phyloP scores from a whole-genome alignment of 129 eudicot species.

The Centrapalus pauciflorus region DNA sequence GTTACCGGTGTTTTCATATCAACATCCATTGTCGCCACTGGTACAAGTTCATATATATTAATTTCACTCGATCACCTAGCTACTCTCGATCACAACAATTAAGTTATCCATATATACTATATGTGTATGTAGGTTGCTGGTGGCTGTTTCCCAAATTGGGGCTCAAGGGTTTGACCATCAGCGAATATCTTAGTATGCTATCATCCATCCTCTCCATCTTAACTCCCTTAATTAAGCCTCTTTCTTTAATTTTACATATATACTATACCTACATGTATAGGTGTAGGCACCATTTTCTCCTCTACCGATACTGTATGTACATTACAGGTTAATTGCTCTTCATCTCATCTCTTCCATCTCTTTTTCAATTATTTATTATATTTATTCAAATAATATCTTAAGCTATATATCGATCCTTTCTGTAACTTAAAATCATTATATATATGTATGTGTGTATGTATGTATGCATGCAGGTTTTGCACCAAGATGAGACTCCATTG shows the following conservation, averaged over 20 bases:
- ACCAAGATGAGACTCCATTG: slow-evolving; percentile 95
- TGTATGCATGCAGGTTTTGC: slow-evolving; percentile 55
- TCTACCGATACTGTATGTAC: slow-evolving; percentile 98
- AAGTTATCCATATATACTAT: too few relatives aligned
- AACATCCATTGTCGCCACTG: slow-evolving; percentile 60
- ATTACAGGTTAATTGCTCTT: slow-evolving; percentile 68
- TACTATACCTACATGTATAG: slow-evolving; percentile 39
- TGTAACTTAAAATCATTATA: not conserved
- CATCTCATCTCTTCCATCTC: too few relatives aligned
- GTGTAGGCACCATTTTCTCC: slow-evolving; percentile 84
- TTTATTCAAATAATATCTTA: not conserved
- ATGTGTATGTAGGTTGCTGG: slow-evolving; percentile 60
- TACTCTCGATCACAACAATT: not conserved
- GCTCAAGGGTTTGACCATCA: slow-evolving; percentile 50
- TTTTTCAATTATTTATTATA: too few relatives aligned
- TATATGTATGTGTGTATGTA: too few relatives aligned
- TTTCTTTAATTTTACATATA: not conserved
- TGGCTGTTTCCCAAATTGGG: slow-evolving; percentile 71
- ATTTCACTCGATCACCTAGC: too few relatives aligned
- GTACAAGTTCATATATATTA: too few relatives aligned
- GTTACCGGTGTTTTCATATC: slow-evolving; percentile 84
- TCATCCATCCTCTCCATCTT: too few relatives aligned
- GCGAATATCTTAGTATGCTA: slow-evolving; percentile 77
- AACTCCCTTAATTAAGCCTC: too few relatives aligned
- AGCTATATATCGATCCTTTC: not conserved